Evolutionary conservation across 1,284 basidiomycete genomes (phyloP).

Genomic region (Veloboletus limbatus): DNA sequence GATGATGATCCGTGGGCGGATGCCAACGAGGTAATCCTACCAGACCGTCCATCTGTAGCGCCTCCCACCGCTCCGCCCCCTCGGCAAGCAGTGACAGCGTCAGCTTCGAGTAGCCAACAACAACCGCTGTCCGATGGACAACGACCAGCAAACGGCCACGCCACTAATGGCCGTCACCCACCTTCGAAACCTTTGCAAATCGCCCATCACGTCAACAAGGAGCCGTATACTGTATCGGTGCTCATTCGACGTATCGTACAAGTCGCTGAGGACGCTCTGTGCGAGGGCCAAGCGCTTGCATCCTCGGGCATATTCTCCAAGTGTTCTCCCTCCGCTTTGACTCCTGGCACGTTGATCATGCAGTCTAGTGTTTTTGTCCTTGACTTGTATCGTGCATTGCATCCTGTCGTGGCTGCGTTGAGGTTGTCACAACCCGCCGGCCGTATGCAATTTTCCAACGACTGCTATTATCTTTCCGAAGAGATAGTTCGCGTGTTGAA

Average conservation of each 20-base stretch:
- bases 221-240: constrained; percentile 57
- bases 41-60: constrained; percentile 22
- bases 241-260: constrained; percentile 55
- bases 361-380: constrained; percentile 67
- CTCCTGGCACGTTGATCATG: constrained; percentile 53
- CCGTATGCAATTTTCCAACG: constrained; percentile 84
- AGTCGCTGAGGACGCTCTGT: constrained; percentile 56
- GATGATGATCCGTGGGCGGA: constrained; percentile 70
- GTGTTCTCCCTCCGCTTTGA: constrained; percentile 23
- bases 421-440: constrained; percentile 57
- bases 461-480: constrained; percentile 69
- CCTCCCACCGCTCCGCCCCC: constrained; percentile 41
- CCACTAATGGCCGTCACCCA: constrained; percentile 18
- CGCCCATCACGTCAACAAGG: constrained; percentile 37
- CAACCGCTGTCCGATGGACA: constrained; percentile 17
- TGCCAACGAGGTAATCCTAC: constrained; percentile 17
- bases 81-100: constrained; percentile 31
- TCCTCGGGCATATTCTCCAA: constrained; percentile 50
- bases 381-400: constrained; percentile 80
- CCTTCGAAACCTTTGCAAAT: constrained; percentile 15
- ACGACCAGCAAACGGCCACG: constrained; percentile 31
- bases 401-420: constrained; percentile 66
- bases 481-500: constrained; percentile 44
- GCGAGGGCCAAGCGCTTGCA: constrained; percentile 57
- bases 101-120: constrained; percentile 48